phyloP scores from a whole-genome alignment of 352 stramenopile species.

The Pythium apleroticum region DNA sequence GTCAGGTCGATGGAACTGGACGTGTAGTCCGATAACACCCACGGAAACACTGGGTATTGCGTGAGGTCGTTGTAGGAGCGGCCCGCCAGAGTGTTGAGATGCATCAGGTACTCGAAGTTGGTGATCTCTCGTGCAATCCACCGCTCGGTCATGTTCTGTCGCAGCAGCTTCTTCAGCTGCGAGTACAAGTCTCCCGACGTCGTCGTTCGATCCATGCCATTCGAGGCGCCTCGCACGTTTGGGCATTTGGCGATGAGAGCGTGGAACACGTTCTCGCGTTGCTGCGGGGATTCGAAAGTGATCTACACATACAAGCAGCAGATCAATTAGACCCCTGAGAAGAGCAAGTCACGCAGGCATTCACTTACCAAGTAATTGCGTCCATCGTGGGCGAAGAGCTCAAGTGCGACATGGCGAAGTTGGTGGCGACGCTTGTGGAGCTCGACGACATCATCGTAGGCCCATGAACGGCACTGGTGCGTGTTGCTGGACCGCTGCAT shows the following conservation, averaged over 20 bases:
- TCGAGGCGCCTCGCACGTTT: constrained; percentile 64
- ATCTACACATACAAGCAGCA: constrained; percentile 34
- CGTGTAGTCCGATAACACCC: constrained; percentile 96
- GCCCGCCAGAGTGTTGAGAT: constrained; percentile 95
- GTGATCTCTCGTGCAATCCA: constrained; percentile 72
- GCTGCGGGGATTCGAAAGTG: constrained; percentile 58
- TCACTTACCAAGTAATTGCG: constrained; percentile 71
- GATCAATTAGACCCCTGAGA: not conserved
- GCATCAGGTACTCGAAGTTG: constrained; percentile 96
- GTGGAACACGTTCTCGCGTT: constrained; percentile 75
- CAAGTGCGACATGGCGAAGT: constrained; percentile 67
- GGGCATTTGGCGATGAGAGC: constrained; percentile 69
- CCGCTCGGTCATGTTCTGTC: constrained; percentile 77
- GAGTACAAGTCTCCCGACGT: constrained; percentile 58
- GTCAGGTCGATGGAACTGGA: constrained; percentile 92
- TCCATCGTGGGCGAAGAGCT: constrained; percentile 74
- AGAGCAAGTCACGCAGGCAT: not conserved
- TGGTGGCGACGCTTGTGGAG: constrained; percentile 78
- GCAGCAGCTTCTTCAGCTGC: constrained; percentile 61
- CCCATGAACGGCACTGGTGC: constrained; percentile 73
- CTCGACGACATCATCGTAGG: constrained; percentile 72
- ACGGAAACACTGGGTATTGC: constrained; percentile 99
- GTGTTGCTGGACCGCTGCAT: constrained; percentile 38
- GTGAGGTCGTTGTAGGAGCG: constrained; percentile 97
- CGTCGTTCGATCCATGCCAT: constrained; percentile 55